phyloP scores from a whole-genome alignment of 2,329 filamentous ascomycete species.

The Xylariales sp. region DNA sequence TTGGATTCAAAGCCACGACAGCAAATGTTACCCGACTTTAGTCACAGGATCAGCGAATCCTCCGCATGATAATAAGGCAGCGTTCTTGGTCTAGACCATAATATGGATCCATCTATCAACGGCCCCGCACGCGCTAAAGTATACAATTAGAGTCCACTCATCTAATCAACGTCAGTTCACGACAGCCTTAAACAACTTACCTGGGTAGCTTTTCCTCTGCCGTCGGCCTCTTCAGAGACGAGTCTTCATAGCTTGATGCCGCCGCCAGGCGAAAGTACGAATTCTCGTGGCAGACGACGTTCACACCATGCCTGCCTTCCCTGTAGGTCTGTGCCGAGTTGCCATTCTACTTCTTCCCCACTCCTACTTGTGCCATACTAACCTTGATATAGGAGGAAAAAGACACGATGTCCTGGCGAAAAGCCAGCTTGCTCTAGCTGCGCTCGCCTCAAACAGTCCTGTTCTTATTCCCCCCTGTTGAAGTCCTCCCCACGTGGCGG shows the following conservation, averaged over 20 bases:
- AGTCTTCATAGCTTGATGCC: conserved; percentile 38
- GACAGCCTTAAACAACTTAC: conserved; percentile 7
- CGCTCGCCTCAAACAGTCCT: conserved; percentile 36
- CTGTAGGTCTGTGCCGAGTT: conserved; percentile 35
- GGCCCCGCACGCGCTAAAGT: conserved; percentile 29
- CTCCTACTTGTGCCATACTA: conserved; percentile 8
- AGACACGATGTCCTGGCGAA: conserved; percentile 40
- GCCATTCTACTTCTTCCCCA: background rate
- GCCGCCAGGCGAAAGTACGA: conserved; percentile 36
- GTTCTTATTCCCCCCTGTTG: conserved; percentile 34
- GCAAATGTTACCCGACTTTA: conserved; percentile 24
- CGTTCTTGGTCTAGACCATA: conserved; percentile 31
- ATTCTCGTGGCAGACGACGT: conserved; percentile 39
- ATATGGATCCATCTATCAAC: conserved; percentile 25
- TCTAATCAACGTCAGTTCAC: conserved; percentile 23
- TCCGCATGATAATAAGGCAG: conserved; percentile 33
- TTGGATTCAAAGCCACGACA: conserved; percentile 16
- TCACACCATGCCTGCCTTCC: conserved; percentile 40
- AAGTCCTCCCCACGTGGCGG: conserved; percentile 33
- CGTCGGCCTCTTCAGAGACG: conserved; percentile 18
- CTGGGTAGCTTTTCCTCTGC: conserved; percentile 12
- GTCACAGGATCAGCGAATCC: conserved; percentile 31
- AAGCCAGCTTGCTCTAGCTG: conserved; percentile 39
- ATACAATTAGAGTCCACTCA: conserved; percentile 28
- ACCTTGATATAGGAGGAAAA: conserved; percentile 35